phyloP scores from a whole-genome alignment of 306 rosid species.

The Calophaca sinica region DNA sequence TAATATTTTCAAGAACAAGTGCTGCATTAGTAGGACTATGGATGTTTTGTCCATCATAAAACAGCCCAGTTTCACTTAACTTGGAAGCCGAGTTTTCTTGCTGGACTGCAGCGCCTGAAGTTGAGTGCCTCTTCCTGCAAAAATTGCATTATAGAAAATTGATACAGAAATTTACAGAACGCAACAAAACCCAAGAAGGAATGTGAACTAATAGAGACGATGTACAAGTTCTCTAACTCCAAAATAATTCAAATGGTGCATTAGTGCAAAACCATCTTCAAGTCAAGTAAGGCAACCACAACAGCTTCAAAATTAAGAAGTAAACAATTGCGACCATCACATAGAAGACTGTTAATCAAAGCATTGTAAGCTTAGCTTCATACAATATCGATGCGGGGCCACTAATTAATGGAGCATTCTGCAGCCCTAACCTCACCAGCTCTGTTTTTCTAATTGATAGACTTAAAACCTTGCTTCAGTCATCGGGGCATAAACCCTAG shows the following conservation, averaged over 20 bases:
- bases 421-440: neutral
- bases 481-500: slow-evolving; percentile 27
- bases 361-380: slow-evolving; percentile 12
- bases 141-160: slow-evolving; percentile 29
- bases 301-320: slow-evolving; percentile 8
- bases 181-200: neutral
- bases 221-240: slow-evolving; percentile 27
- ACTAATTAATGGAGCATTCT: neutral
- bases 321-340: slow-evolving; percentile 5
- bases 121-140: slow-evolving; percentile 78
- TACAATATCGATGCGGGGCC: neutral
- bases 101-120: slow-evolving; percentile 58
- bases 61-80: slow-evolving; percentile 62
- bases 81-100: slow-evolving; percentile 64
- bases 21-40: slow-evolving; percentile 93
- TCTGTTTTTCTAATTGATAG: neutral
- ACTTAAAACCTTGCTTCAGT: neutral
- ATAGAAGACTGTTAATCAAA: neutral
- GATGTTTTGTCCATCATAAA: slow-evolving; percentile 76
- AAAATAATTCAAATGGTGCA: neutral
- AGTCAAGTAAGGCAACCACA: slow-evolving; percentile 5
- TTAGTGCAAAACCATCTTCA: slow-evolving; percentile 29
- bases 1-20: slow-evolving; percentile 86
- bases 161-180: neutral
- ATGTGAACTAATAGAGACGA: slow-evolving; percentile 15